These are phyloP conservation scores for Comarum palustre DNA, from an alignment of 306 rosid species.

Conservation along the genomic window DNA sequence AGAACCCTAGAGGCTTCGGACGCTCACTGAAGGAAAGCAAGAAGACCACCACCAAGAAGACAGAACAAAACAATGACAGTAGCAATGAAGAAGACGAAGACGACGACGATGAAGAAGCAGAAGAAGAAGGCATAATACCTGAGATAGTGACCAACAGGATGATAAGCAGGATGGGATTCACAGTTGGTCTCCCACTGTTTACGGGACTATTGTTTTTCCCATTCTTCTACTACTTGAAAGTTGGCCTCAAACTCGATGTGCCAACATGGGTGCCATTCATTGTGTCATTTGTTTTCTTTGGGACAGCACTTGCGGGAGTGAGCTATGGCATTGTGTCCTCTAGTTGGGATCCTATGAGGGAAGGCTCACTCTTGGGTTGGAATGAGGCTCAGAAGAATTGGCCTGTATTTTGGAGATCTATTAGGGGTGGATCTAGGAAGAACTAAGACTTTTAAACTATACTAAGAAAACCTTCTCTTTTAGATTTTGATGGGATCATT, in stretches of 20 bases:
- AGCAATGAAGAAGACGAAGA: slow-evolving; percentile 23
- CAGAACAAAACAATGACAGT: slow-evolving; percentile 6
- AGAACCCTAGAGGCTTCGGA: slow-evolving; percentile 71
- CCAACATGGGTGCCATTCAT: slow-evolving; percentile 94
- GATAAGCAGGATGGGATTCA: slow-evolving; percentile 70
- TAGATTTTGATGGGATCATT: background rate
- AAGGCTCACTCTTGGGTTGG: slow-evolving; percentile 69
- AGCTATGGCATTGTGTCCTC: slow-evolving; percentile 96
- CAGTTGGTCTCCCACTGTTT: slow-evolving; percentile 71
- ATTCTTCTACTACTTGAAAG: slow-evolving; percentile 75
- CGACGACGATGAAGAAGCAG: slow-evolving; percentile 37
- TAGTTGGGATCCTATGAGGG: slow-evolving; percentile 80
- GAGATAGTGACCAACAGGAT: slow-evolving; percentile 89
- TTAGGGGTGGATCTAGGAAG: slow-evolving; percentile 43
- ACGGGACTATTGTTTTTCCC: slow-evolving; percentile 82
- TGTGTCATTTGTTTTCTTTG: slow-evolving; percentile 81
- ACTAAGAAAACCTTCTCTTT: background rate
- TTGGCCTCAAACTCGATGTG: slow-evolving; percentile 72
- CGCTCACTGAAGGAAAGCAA: slow-evolving; percentile 48
- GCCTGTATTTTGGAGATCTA: slow-evolving; percentile 70
- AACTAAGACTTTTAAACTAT: slow-evolving; percentile 21
- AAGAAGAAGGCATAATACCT: slow-evolving; percentile 64
- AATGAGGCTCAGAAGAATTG: slow-evolving; percentile 67
- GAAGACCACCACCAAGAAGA: slow-evolving; percentile 26
- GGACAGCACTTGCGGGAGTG: slow-evolving; percentile 81